Base-by-base conservation (phyloP, 2,329 filamentous ascomycete genomes). In the Dactylellina drechsleri region DNA sequence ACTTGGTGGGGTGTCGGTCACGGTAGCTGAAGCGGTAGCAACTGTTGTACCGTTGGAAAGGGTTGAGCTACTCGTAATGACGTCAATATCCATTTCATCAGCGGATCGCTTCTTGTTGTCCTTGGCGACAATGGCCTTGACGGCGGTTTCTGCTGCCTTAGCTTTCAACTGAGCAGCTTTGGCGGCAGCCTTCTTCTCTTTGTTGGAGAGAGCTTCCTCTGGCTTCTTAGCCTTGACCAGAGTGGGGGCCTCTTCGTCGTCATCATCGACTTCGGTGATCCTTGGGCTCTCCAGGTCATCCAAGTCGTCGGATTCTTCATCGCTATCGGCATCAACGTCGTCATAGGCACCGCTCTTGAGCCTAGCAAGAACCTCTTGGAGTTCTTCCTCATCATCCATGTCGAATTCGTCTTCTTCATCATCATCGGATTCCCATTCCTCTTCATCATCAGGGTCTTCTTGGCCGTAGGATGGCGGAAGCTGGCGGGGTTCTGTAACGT, bases 61-160 rank as follows among this genome's bases (percentile, higher is more conserved):
- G 26, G 70, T 67, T 31, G 70, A 65, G 76, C 85, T 86, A 81
- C 90, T 88, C 47, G 83, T 82, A 75, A 86, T 87, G 64, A 90
- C 89, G 47, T 85, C 84, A 41, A 71, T 54, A 43, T 82, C 70
- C 70, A 74, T 82, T 62, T 89, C 86, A 80, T 92, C 92, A 54
- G 93, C 94, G 49, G 90, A 84, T 79, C 95, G 93, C 91, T 99
- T 97, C 85, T 94, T 96, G 88, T 96, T 97, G 82, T 88, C 50
- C 58, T 78, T 77, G 15, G 64, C 66, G 52, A 53, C 43, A 84
- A 90, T 89, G 82, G 87, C 87, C 16, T 77, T 72, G 16, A 78
- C 82, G 79, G 76, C 82, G 81, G 81, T 81, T 62, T 84, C 78
- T 53, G 81, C 80, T 66, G 88, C 84, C 75, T 90, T 84, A 83